Conservation (phyloP, 2,329 filamentous ascomycete species). For the Cladobotryum mycophilum region DNA sequence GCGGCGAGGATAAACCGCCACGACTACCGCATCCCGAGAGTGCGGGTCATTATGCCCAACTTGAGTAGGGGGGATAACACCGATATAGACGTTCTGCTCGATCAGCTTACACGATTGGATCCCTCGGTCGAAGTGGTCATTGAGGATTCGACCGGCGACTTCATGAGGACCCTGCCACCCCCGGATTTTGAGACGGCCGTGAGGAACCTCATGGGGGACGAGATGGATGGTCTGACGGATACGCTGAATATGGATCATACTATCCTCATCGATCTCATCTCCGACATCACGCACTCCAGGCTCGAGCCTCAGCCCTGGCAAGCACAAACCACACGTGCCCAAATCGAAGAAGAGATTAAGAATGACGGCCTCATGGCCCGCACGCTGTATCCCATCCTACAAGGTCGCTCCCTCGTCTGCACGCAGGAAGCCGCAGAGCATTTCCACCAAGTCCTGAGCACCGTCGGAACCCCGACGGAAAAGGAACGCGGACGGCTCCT, state of each 20-base stretch:
- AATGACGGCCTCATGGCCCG: slow-evolving; percentile 28
- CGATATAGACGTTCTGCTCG: slow-evolving; percentile 27
- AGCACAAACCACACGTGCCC: slow-evolving; percentile 23
- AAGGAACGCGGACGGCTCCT: slow-evolving; percentile 29
- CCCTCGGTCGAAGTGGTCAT: slow-evolving; percentile 27
- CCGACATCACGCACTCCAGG: slow-evolving; percentile 32
- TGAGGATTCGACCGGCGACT: slow-evolving; percentile 23
- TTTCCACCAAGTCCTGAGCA: slow-evolving; percentile 30
- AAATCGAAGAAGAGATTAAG: slow-evolving; percentile 30
- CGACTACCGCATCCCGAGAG: slow-evolving; percentile 30
- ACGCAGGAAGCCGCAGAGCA: slow-evolving; percentile 34
- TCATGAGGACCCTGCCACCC: slow-evolving; percentile 17
- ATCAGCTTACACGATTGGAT: slow-evolving; percentile 25
- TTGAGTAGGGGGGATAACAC: slow-evolving; percentile 22
- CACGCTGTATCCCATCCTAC: slow-evolving; percentile 30
- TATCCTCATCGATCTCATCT: slow-evolving; percentile 34
- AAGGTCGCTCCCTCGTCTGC: slow-evolving; percentile 28
- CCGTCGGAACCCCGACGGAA: slow-evolving; percentile 33
- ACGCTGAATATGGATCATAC: slow-evolving; percentile 37
- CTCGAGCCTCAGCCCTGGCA: slow-evolving; percentile 30
- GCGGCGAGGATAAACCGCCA: slow-evolving; percentile 31
- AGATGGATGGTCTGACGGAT: slow-evolving; percentile 26
- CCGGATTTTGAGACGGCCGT: slow-evolving; percentile 24
- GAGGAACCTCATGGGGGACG: slow-evolving; percentile 24
- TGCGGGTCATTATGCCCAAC: slow-evolving; percentile 30